A percentile compares a stretch with the other conserved stretches of the same genome.
phyloP scores from a whole-genome alignment of 352 stramenopile species.

The Phytophthora brassicae region DNA sequence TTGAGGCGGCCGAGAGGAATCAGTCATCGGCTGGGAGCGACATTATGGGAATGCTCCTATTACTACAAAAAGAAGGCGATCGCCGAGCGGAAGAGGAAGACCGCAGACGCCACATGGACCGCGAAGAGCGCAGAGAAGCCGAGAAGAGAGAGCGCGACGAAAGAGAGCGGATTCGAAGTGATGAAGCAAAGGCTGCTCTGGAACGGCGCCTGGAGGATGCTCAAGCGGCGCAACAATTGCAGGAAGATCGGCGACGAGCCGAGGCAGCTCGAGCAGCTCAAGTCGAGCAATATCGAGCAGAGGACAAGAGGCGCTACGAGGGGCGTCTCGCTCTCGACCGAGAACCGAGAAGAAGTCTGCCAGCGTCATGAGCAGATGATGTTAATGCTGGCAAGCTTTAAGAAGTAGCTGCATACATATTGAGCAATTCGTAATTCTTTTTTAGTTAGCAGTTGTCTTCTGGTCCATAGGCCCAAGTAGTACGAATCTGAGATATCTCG shows the following conservation, averaged over 20 bases:
- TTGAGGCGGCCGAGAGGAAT: not conserved
- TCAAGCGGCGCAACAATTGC: not conserved
- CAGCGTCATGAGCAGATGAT: no score
- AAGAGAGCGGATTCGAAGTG: not conserved
- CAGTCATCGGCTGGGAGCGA: not conserved
- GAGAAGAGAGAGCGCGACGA: not conserved
- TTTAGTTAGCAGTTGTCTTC: no score
- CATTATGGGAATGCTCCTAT: not conserved
- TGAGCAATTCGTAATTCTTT: no score
- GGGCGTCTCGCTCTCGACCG: no score
- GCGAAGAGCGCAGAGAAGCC: not conserved
- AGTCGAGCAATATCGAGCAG: not conserved
- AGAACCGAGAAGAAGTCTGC: no score
- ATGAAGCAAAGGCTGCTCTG: not conserved
- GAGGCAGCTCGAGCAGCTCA: not conserved
- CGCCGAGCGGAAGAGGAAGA: not conserved
- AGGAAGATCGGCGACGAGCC: not conserved
- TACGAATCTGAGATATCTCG: no score
- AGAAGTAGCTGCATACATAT: no score
- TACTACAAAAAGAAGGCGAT: not conserved
- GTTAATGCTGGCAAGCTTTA: no score
- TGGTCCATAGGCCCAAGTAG: no score
- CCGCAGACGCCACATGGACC: not conserved
- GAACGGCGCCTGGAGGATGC: not conserved
- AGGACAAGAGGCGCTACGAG: no score